Evolutionary conservation across 495 filamentous ascomycete species (phyloP).

Genomic region (Peziza echinospora): DNA sequence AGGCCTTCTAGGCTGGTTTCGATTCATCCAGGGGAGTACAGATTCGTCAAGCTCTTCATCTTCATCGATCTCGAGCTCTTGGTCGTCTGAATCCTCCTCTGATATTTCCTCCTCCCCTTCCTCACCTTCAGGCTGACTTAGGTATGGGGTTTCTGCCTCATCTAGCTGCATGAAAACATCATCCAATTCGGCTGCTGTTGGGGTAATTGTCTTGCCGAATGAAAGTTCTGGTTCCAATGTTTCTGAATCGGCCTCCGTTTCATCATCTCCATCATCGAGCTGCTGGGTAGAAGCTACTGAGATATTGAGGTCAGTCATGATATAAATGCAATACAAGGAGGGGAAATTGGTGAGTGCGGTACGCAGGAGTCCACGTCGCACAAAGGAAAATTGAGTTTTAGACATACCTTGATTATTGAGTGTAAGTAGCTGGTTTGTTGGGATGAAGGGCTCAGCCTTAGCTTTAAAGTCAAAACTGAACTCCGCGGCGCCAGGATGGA

Average conservation of each 20-base stretch:
- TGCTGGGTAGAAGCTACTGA: neutral
- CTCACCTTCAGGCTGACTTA: neutral
- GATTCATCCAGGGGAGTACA: slow-evolving; percentile 7
- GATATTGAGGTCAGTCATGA: neutral
- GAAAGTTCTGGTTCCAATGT: no score
- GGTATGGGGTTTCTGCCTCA: slow-evolving; percentile 6
- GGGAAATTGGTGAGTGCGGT: neutral
- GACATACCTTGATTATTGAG: no score
- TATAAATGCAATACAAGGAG: neutral
- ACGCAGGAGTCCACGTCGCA: no score
- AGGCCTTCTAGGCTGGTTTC: slow-evolving; percentile 7
- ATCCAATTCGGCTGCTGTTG: slow-evolving; percentile 17
- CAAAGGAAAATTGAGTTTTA: no score
- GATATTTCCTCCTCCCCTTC: slow-evolving; percentile 3
- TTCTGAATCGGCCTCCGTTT: no score
- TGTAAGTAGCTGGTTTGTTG: no score
- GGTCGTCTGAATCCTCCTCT: neutral
- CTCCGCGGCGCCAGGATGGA: neutral
- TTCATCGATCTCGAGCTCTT: slow-evolving; percentile 4
- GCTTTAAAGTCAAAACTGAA: neutral
- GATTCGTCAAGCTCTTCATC: slow-evolving; percentile 7
- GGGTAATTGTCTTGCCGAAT: slow-evolving; percentile 5
- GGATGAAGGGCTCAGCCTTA: neutral
- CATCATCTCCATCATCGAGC: neutral
- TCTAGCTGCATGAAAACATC: slow-evolving; percentile 14